Evolutionary conservation across 257 asterid species (phyloP), one percentile per base, ranked within the genome.

Genomic region (Ajuga chamaepitys): DNA sequence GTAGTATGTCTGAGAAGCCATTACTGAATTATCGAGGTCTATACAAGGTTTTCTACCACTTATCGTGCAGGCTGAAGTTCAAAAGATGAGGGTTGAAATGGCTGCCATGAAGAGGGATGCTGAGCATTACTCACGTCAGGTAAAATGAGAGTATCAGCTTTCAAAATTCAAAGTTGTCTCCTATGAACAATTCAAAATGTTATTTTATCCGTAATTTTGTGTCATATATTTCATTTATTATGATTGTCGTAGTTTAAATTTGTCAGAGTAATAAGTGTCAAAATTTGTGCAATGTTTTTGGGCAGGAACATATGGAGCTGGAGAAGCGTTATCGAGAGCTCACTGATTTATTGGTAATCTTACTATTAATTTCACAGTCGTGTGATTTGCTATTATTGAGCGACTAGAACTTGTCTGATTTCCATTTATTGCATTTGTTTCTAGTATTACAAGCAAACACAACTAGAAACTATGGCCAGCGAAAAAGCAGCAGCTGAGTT

Each of bases 41-140:
- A 46, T 50, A 8, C 25, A 26, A 47, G 46, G 62, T 41, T 58
- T 24, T 47, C 70, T 53, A 44, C 47, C 45, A 24, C 6, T 64
- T 58, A 72, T 65, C 62, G 54, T 26, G 47, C 82, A 95, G 99
- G 95, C 97, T 65, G 99, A 95, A 78, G 79, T 86, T 77, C 99
- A 95, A 73, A 95, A 95, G 81, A 88, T 86, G 88, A 86, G 99
- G 72, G 96, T 95, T 73, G 98, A 91, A 86, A 86, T 87, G 86
- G 96, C 98, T 81, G 87, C 98, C 62, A 88, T 95, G 95, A 95
- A 86, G 83, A 82, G 99, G 88, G 98, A 94, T 74, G 96, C 98
- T 73, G 99, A 94, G 80, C 99, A 91, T 78, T 94, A 94, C 72
- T 95, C 99, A 37, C 96, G 95, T 53, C 90, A 91, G 88, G 99